Percentiles rank a stretch among this genome's conserved stretches.
These are phyloP conservation scores for Chlorella sp. DNA, from an alignment of 139 green algal genomes.

Conservation along the genomic window DNA sequence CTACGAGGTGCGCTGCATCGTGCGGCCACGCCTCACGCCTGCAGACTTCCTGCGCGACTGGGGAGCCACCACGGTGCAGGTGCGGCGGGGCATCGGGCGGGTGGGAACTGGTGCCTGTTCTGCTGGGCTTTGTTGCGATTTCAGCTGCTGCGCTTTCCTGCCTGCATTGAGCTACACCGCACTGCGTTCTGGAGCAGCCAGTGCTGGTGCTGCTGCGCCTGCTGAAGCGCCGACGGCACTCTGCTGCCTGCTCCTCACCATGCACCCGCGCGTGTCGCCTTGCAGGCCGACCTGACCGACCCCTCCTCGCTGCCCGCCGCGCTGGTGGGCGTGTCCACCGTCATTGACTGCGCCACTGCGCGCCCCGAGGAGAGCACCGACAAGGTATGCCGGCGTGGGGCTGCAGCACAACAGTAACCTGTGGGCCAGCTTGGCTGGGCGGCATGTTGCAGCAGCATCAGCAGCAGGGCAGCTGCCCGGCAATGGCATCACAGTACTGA, in stretches of 20 bases:
- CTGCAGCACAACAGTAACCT: too few relatives aligned
- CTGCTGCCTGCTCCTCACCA: not conserved
- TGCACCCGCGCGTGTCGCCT: not conserved
- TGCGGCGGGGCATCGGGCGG: too few relatives aligned
- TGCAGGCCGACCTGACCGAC: slow-evolving; percentile 93
- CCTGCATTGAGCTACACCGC: too few relatives aligned
- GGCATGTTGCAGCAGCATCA: not conserved
- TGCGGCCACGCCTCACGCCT: slow-evolving; percentile 90
- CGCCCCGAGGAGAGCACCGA: slow-evolving; percentile 94
- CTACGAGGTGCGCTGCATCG: slow-evolving; percentile 97
- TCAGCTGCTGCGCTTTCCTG: too few relatives aligned
- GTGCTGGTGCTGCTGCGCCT: too few relatives aligned
- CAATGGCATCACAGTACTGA: too few relatives aligned
- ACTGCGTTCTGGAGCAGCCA: too few relatives aligned
- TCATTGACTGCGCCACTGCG: slow-evolving; percentile 98
- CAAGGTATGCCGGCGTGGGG: slow-evolving; percentile 37
- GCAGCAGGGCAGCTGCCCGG: not conserved
- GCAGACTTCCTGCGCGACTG: slow-evolving; percentile 99
- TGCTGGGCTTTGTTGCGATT: too few relatives aligned
- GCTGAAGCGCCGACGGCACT: too few relatives aligned
- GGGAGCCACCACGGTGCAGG: slow-evolving; percentile 92
- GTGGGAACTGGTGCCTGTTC: slow-evolving; percentile 56
- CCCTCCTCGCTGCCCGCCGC: slow-evolving; percentile 93
- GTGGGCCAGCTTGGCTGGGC: too few relatives aligned
- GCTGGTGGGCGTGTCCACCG: slow-evolving; percentile 94